Percentiles rank a stretch among this genome's conserved stretches.
These are phyloP conservation scores for Boletus sp. DNA, from an alignment of 1,284 basidiomycete genomes.

Conservation along the genomic window DNA sequence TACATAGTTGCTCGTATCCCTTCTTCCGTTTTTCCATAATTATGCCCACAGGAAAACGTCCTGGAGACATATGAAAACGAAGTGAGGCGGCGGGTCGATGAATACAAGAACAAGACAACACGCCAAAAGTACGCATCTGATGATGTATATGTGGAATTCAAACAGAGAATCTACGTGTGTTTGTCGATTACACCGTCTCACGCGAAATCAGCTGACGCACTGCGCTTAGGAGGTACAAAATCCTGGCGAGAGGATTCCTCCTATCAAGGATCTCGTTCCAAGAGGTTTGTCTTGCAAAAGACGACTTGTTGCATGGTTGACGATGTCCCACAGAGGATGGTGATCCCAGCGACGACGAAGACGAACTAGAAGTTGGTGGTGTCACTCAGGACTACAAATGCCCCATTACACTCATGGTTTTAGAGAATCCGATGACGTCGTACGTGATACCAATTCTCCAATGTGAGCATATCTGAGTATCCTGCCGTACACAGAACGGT, in stretches of 20 bases:
- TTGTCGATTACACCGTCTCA: not conserved
- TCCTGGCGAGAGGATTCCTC: constrained; percentile 67
- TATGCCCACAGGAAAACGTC: constrained; percentile 42
- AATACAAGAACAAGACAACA: constrained; percentile 57
- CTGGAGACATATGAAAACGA: constrained; percentile 44
- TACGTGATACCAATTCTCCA: constrained; percentile 36
- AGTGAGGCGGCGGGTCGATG: constrained; percentile 40
- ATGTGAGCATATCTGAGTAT: constrained; percentile 7
- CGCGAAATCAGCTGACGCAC: constrained; percentile 5
- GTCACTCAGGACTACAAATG: constrained; percentile 78
- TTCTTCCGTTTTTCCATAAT: not conserved
- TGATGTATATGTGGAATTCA: constrained; percentile 61
- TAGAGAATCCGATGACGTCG: constrained; percentile 74
- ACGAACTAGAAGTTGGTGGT: constrained; percentile 79
- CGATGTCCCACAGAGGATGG: constrained; percentile 51
- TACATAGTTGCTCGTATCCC: constrained; percentile 33
- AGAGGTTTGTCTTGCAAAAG: constrained; percentile 44
- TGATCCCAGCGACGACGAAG: constrained; percentile 73
- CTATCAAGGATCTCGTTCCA: constrained; percentile 67
- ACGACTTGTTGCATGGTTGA: not conserved
- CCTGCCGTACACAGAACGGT: constrained; percentile 40
- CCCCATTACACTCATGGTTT: constrained; percentile 63
- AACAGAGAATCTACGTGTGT: constrained; percentile 64
- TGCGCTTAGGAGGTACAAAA: constrained; percentile 59
- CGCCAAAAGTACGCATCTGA: constrained; percentile 72